phyloP scores from a whole-genome alignment of 495 filamentous ascomycete genomes.

The Haplographium delicatum region DNA sequence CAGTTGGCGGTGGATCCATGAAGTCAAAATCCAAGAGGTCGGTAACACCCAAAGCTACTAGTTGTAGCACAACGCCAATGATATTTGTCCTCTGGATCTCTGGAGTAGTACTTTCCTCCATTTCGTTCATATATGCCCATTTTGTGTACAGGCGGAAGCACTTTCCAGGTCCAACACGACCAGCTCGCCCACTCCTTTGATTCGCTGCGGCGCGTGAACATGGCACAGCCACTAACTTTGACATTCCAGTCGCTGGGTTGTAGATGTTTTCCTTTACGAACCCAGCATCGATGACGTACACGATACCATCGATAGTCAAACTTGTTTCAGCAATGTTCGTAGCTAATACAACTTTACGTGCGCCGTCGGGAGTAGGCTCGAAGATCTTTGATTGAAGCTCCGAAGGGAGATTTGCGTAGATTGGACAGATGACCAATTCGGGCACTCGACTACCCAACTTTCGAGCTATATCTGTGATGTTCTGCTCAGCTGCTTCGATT shows the following conservation, averaged over 20 bases:
- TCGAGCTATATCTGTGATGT: conserved; percentile 71
- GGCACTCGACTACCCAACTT: conserved; percentile 79
- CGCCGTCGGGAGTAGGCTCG: conserved; percentile 75
- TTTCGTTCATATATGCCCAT: conserved; percentile 89
- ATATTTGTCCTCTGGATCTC: conserved; percentile 93
- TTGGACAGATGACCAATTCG: conserved; percentile 81
- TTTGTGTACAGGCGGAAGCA: conserved; percentile 95
- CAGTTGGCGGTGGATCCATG: conserved; percentile 88
- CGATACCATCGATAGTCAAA: conserved; percentile 85
- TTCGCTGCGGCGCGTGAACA: conserved; percentile 93
- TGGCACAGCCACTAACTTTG: conserved; percentile 82
- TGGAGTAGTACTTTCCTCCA: conserved; percentile 87
- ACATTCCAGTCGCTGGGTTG: conserved; percentile 88
- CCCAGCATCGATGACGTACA: conserved; percentile 87
- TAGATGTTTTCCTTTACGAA: conserved; percentile 96
- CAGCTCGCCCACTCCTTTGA: conserved; percentile 86
- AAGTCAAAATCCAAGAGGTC: conserved; percentile 94
- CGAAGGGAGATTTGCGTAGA: conserved; percentile 84
- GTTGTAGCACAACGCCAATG: conserved; percentile 73
- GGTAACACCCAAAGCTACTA: conserved; percentile 91
- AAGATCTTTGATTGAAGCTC: conserved; percentile 87
- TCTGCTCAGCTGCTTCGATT: conserved; percentile 79
- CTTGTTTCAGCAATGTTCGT: conserved; percentile 90
- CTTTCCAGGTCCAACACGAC: conserved; percentile 89
- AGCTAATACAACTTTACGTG: conserved; percentile 80